A percentile compares a stretch with the other conserved stretches of the same genome.
These are phyloP conservation scores for Yamadazyma olivae DNA, from an alignment of 805 yeast species.

Conservation along the genomic window DNA sequence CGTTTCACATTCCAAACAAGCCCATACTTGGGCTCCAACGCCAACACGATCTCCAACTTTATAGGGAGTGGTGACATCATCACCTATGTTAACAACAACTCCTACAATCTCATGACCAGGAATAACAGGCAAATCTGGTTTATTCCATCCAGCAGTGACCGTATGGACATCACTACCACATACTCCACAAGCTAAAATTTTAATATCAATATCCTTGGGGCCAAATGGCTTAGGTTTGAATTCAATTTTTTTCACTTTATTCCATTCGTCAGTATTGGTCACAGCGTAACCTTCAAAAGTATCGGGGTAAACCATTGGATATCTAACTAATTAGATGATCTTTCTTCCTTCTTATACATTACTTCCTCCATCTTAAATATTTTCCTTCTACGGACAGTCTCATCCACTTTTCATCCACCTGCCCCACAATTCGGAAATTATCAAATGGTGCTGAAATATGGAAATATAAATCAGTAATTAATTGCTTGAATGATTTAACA, in stretches of 20 bases:
- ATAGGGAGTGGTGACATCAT: constrained; percentile 40
- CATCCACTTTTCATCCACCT: too few relatives aligned
- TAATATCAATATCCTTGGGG: constrained; percentile 10
- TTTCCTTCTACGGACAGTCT: too few relatives aligned
- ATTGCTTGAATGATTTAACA: too few relatives aligned
- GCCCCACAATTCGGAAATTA: too few relatives aligned
- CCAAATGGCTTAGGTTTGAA: constrained; percentile 22
- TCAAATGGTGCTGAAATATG: too few relatives aligned
- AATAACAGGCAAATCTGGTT: constrained; percentile 34
- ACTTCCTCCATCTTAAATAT: too few relatives aligned
- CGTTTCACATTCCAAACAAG: constrained; percentile 62
- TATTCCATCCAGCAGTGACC: constrained; percentile 50
- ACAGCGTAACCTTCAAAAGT: constrained; percentile 31
- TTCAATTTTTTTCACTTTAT: constrained; percentile 22
- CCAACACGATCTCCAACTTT: constrained; percentile 77
- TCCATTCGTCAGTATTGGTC: constrained; percentile 22
- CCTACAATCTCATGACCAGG: constrained; percentile 68
- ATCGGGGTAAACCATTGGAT: constrained; percentile 18
- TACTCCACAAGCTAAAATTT: constrained; percentile 45
- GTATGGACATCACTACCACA: constrained; percentile 62
- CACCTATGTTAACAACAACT: constrained; percentile 55
- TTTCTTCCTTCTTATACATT: too few relatives aligned
- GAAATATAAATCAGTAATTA: too few relatives aligned
- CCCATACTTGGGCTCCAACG: constrained; percentile 65
- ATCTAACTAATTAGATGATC: too few relatives aligned